A percentile compares a stretch with the other conserved stretches of the same genome.
Evolutionary conservation across 305 asterid species (phyloP).

Genomic region (Vinca major): DNA sequence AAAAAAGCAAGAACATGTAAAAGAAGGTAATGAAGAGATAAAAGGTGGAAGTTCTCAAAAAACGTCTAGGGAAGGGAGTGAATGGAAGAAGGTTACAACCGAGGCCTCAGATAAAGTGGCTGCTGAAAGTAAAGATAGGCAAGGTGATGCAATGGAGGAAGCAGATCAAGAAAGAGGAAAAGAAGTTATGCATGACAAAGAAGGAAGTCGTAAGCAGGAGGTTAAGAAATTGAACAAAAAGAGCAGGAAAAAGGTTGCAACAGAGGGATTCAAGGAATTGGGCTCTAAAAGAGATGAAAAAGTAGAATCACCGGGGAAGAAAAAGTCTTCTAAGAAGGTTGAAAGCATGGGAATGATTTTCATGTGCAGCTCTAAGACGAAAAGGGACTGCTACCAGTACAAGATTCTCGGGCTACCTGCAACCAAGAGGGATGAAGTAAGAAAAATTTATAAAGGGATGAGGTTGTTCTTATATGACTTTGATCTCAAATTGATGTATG

Average conservation of each 20-base stretch:
- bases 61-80: neutral
- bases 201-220: constrained; percentile 7
- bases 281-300: constrained; percentile 25
- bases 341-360: constrained; percentile 89
- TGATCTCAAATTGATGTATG: constrained; percentile 70
- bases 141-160: neutral
- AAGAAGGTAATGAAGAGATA: constrained; percentile 10
- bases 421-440: constrained; percentile 56
- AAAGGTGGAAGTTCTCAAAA: neutral
- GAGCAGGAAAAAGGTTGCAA: neutral
- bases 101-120: neutral
- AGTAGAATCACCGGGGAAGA: constrained; percentile 40
- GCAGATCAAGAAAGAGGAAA: constrained; percentile 4
- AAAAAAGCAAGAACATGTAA: neutral
- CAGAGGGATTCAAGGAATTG: constrained; percentile 10
- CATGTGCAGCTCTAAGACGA: constrained; percentile 82
- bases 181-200: constrained; percentile 7
- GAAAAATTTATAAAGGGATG: constrained; percentile 78
- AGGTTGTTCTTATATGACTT: constrained; percentile 68
- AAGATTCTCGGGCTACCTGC: constrained; percentile 83
- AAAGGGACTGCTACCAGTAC: constrained; percentile 65
- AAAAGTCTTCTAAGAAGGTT: constrained; percentile 35
- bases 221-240: constrained; percentile 6
- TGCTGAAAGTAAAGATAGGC: neutral
- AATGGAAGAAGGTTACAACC: neutral